These are phyloP conservation scores for Calonectria pseudoreteaudii DNA, from an alignment of 2,329 filamentous ascomycete species.

Conservation along the genomic window DNA sequence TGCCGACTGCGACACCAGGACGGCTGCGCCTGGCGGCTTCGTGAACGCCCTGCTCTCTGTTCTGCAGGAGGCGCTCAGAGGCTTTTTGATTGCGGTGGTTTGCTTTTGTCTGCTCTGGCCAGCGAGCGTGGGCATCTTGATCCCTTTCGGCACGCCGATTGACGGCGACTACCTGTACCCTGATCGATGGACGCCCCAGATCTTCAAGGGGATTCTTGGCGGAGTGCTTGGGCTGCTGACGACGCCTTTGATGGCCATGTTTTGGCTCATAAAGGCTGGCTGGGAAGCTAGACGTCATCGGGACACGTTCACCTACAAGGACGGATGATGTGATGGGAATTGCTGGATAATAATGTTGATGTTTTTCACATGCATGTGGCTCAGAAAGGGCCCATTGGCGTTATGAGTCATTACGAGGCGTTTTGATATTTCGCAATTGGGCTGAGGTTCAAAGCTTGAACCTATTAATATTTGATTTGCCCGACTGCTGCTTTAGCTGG, in stretches of 20 bases:
- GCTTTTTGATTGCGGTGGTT: constrained; percentile 44
- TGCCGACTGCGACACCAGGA: neutral
- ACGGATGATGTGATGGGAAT: neutral
- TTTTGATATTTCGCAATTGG: neutral
- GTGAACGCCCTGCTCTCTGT: constrained; percentile 28
- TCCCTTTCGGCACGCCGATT: constrained; percentile 48
- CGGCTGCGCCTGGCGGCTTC: neutral
- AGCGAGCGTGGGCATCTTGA: constrained; percentile 56
- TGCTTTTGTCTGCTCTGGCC: constrained; percentile 59
- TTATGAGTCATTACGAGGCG: neutral
- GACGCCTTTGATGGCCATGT: constrained; percentile 60
- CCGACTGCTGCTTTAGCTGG: neutral
- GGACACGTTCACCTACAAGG: neutral
- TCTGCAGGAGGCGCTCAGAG: constrained; percentile 44
- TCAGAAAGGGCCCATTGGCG: neutral
- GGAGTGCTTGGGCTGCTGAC: constrained; percentile 58
- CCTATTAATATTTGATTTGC: neutral
- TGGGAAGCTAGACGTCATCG: constrained; percentile 48
- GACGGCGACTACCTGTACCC: constrained; percentile 58
- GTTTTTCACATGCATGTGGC: neutral
- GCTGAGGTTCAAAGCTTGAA: neutral
- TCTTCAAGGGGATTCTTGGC: constrained; percentile 64
- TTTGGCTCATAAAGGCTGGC: constrained; percentile 63
- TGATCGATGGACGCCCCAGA: constrained; percentile 57
- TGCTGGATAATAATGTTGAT: neutral